Base-by-base conservation (phyloP, 2,329 filamentous ascomycete species). In the Saccharata proteae region DNA sequence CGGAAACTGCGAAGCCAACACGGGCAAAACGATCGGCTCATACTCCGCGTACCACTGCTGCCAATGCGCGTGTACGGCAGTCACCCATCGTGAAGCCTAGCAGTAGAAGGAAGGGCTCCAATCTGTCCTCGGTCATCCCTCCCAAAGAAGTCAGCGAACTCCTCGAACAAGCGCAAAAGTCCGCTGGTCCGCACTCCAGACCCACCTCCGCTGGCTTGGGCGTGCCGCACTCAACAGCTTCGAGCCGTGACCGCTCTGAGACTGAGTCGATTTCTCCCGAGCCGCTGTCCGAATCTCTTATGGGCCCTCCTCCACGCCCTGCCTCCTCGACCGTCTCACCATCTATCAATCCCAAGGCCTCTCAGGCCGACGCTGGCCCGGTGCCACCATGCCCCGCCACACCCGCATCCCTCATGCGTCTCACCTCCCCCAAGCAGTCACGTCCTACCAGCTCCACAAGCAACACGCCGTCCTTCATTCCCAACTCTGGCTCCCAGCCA, bases 391-490 rank as follows among this genome's bases (percentile, higher is more conserved):
- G 48, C 12, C 56, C 31, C 8, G 85, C 83, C 2, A 93, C 85
- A 0, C 85, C 85, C 1, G 83, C 86, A 6, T 93, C 85, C 5
- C 59, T 93, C 36, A 93, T 94, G 80, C 55, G 56, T 23, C 48
- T 60, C 14, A n/a, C 48, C 52, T 13, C 55, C 53, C 6, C 51
- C 53, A 6, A n/a, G 34, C 14, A 29, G 26, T n/a, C 29, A 19
- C 4, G n/a, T 29, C 12, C 19, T 7, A 4, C 19, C 18, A 12
- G 15, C 26, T 15, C 30, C 29, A 6, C 34, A 36, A 16, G 15
- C 34, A 13, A 22, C 16, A 32, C 29, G 6, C 34, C 33, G 12
- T 45, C 43, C n/a, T 52, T 54, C 32, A 41, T 41, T 16, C 37
- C 35, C 17, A 38, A 40, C 2, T 32, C 38, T 17, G 43, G 49